Evolutionary conservation across 2,329 filamentous ascomycete species (phyloP), one percentile per base, ranked within the genome.

Genomic region (Clathrospora elynae): DNA sequence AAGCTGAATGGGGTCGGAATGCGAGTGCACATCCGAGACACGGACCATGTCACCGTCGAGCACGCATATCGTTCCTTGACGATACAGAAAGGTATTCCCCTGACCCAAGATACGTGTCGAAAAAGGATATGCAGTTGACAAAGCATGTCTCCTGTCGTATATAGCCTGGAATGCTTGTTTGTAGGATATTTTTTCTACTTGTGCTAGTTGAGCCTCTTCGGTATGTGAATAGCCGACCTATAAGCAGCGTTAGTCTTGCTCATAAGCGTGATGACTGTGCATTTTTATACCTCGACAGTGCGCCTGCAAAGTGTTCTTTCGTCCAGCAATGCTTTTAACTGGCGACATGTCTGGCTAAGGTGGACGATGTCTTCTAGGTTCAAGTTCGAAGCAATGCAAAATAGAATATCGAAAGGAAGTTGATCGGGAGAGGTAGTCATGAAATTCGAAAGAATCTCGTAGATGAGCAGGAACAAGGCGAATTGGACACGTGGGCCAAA

Each of bases 361-460:
- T 78, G 73, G 45, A 83, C 76, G 25, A 82, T 73, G 51, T 86
- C 82, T 32, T 81, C 75, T 17, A 84, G 68, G 12, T 78, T 73
- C 23, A 88, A 73, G 41, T 74, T 68, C 5, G 72, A 71, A 6
- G 78, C 74, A 36, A 88, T 77, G 36, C 79, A 75, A 35, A 79
- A 79, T 18, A 86, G 68, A n/a, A 88, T 73, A 66, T 88, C 86
- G 59, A 80, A 83, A 0, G 85, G 84, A 9, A 88, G 66, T 19
- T 59, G 53, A 45, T 77, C 71, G 29, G 80, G 61, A 13, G 50
- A 50, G 35, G 52, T 32, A 51, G 48, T 48, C 66, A 69, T 69
- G 48, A 51, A 56, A 42, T 38, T 25, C 10, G 13, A 35, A 18
- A 17, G 22, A 5, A n/a, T 13, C n/a, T 8, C 24, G 13, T 17